Evolutionary conservation across 768 basidiomycete species (phyloP).

Genomic region (Lactarius quietus): DNA sequence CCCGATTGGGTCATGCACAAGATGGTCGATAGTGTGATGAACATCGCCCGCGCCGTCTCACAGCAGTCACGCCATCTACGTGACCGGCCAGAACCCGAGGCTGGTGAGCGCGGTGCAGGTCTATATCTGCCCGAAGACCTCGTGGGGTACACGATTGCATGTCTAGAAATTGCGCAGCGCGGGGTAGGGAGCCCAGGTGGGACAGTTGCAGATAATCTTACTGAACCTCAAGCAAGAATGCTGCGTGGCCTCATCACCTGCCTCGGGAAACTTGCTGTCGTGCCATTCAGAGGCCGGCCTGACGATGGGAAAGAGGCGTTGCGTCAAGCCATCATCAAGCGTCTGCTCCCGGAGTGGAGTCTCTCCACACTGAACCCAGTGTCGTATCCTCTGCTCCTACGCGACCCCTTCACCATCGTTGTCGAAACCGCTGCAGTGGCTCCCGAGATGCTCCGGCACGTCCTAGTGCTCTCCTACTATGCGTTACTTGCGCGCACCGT

Average conservation of each 20-base stretch:
- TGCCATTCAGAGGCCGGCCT: conserved; percentile 65
- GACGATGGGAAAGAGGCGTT: conserved; percentile 78
- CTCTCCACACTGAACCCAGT: conserved; percentile 78
- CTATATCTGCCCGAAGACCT: conserved; percentile 92
- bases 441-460: conserved; percentile 85
- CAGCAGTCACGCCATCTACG: conserved; percentile 82
- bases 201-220: conserved; percentile 67
- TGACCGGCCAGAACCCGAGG: conserved; percentile 68
- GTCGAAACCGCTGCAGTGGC: conserved; percentile 88
- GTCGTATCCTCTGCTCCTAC: conserved; percentile 79
- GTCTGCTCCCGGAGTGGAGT: conserved; percentile 89
- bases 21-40: conserved; percentile 87
- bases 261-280: conserved; percentile 57
- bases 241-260: conserved; percentile 72
- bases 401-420: conserved; percentile 87
- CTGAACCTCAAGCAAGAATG: conserved; percentile 74
- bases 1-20: conserved; percentile 60
- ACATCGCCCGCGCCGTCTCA: conserved; percentile 72
- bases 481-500: conserved; percentile 83
- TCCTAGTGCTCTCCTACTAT: conserved; percentile 87
- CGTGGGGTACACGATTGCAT: conserved; percentile 80
- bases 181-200: conserved; percentile 50
- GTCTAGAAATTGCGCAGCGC: conserved; percentile 77
- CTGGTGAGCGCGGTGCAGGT: conserved; percentile 72
- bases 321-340: conserved; percentile 83